A percentile compares a stretch with the other conserved stretches of the same genome.
These are phyloP conservation scores for Torulaspora microellipsoides DNA, from an alignment of 805 yeast species.

Conservation along the genomic window DNA sequence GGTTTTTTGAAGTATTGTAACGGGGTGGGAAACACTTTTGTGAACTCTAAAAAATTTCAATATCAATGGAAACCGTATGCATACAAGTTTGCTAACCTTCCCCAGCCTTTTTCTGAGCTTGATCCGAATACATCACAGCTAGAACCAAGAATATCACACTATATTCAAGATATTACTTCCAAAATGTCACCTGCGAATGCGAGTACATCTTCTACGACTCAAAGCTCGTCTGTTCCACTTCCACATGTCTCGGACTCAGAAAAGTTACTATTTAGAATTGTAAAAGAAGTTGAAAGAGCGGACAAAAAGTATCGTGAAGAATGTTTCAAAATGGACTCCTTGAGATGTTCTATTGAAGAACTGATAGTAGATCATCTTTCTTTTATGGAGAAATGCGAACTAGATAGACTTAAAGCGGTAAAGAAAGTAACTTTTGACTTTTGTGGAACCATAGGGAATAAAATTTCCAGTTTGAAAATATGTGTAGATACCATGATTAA, in stretches of 20 bases:
- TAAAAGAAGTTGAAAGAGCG: slow-evolving; percentile 52
- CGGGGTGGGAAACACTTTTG: slow-evolving; percentile 67
- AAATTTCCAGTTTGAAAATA: slow-evolving; percentile 51
- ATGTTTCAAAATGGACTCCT: slow-evolving; percentile 55
- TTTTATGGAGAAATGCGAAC: slow-evolving; percentile 79
- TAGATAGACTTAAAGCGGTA: slow-evolving; percentile 69
- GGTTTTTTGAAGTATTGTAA: slow-evolving; percentile 54
- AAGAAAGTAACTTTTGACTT: slow-evolving; percentile 74
- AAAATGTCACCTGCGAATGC: slow-evolving; percentile 8
- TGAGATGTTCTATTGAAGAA: slow-evolving; percentile 73
- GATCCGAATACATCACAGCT: slow-evolving; percentile 8
- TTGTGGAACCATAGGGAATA: slow-evolving; percentile 59
- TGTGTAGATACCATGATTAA: slow-evolving; percentile 57
- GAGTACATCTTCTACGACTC: neutral
- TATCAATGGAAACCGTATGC: slow-evolving; percentile 80
- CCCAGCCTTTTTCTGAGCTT: slow-evolving; percentile 18
- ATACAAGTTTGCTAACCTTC: slow-evolving; percentile 48
- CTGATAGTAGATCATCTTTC: slow-evolving; percentile 62
- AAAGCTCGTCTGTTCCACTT: slow-evolving; percentile 8
- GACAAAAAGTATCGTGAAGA: slow-evolving; percentile 53
- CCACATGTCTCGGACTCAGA: slow-evolving; percentile 33
- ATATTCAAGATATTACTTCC: slow-evolving; percentile 16
- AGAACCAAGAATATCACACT: slow-evolving; percentile 15
- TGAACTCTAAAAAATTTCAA: slow-evolving; percentile 64
- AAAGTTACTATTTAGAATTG: slow-evolving; percentile 46